phyloP scores from a whole-genome alignment of 805 yeast species.

The Kluyveromyces aestuarii region DNA sequence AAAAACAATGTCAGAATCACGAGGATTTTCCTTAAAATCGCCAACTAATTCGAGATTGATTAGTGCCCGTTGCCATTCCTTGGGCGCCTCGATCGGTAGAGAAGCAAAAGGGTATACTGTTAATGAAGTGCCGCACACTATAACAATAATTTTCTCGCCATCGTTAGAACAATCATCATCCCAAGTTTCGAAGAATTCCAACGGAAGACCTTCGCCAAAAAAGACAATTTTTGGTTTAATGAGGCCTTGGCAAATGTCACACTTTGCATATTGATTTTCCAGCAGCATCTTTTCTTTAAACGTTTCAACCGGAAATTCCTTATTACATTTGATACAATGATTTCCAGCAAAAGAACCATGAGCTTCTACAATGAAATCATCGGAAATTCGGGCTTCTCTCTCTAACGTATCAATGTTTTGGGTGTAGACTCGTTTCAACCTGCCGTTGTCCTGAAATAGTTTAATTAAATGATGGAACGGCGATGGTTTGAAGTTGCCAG shows the following conservation, averaged over 20 bases:
- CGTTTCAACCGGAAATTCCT: constrained; percentile 40
- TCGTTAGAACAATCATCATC: constrained; percentile 38
- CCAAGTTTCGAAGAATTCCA: constrained; percentile 57
- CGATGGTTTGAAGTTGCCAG: constrained; percentile 81
- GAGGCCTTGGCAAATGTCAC: constrained; percentile 58
- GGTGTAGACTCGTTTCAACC: constrained; percentile 66
- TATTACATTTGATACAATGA: constrained; percentile 71
- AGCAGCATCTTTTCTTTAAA: constrained; percentile 34
- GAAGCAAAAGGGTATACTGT: constrained; percentile 88
- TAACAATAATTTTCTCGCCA: constrained; percentile 51
- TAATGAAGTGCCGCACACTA: constrained; percentile 89
- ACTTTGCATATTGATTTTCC: constrained; percentile 31
- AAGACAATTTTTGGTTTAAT: constrained; percentile 93
- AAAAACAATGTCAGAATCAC: constrained; percentile 52
- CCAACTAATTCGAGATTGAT: constrained; percentile 77
- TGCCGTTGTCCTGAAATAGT: constrained; percentile 53
- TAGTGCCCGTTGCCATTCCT: constrained; percentile 46
- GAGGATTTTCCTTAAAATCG: constrained; percentile 42
- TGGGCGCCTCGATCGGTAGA: constrained; percentile 57
- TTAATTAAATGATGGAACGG: constrained; percentile 67
- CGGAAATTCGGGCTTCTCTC: constrained; percentile 67
- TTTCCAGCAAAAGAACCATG: constrained; percentile 88
- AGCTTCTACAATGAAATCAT: constrained; percentile 69
- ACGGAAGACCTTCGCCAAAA: constrained; percentile 84
- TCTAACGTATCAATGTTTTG: constrained; percentile 93